Evolutionary conservation across 176 grass and related monocot species (phyloP), one percentile per base, ranked within the genome.

Genomic region (Thinopyrum elongatum): DNA sequence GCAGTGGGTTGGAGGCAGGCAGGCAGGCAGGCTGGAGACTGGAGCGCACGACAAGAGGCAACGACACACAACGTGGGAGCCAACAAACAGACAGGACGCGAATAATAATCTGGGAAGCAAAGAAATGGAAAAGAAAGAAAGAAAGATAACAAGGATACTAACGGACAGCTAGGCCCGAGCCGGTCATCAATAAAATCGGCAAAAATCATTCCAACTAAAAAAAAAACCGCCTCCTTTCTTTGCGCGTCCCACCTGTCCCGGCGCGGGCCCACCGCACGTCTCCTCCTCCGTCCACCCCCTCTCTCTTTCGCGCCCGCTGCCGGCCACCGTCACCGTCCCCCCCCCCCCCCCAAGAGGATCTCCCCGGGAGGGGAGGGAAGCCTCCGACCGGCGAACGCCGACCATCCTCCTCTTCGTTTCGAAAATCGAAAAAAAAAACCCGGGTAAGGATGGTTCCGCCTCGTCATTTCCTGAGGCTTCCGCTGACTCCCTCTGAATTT

Each of bases 231-330:
- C 13, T 80, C 90, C 41, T 47, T 66, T 26, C 53, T 77, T 85
- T 81, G 29, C 85, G 77, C 77, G 82, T 85, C 85, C 77, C 70
- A 81, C 77, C 89, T 84, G 81, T 83, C 85, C 76, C 69, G n/a
- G 2, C 25, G 62, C 31, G 76, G 85, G 76, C 76, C 89, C 85
- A 85, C 81, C 77, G 49, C 89, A 81, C 85, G 89, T 87, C 76
- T 46, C 60, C 85, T 28, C 81, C 31, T 23, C 66, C 65, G 5
- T 53, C 51, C 34, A 42, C 33, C 22, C 8, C 41, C 22, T 46
- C 65, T 75, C 13, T 25, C 77, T 10, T 28, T 26, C 59, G 84
- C 41, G 77, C 80, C 79, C 81, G 76, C 82, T 76, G 88, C 51
- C 83, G 83, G 63, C 53, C 79, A 36, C 62, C 69, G 69, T 60